Conservation (phyloP, 2,329 filamentous ascomycete genomes). For the Cladosporium oxysporum region DNA sequence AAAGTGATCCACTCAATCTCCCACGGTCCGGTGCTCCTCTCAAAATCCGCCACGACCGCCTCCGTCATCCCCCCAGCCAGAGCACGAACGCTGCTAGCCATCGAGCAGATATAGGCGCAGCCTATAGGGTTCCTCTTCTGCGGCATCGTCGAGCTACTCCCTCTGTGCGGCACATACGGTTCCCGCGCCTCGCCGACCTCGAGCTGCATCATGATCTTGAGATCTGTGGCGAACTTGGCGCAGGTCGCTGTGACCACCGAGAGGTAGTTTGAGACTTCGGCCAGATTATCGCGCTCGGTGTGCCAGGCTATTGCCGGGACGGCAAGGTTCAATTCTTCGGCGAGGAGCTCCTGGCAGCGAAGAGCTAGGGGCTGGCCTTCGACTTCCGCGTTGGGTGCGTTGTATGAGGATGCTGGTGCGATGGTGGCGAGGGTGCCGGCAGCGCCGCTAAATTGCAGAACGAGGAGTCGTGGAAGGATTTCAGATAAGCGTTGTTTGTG, state of each 20-base stretch:
- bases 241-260: conserved; percentile 33
- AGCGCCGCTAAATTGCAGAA: background rate
- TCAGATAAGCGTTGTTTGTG: background rate
- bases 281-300: conserved; percentile 27
- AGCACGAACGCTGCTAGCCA: background rate
- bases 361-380: background rate
- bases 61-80: background rate
- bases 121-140: background rate
- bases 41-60: background rate
- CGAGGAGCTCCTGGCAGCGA: background rate
- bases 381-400: background rate
- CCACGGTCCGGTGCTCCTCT: background rate
- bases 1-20: background rate
- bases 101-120: background rate
- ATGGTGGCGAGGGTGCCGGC: background rate
- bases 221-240: conserved; percentile 35
- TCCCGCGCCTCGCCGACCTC: conserved; percentile 34
- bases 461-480: background rate
- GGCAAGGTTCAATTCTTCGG: background rate
- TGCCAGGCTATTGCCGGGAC: background rate
- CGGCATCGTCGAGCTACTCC: background rate
- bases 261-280: conserved; percentile 30
- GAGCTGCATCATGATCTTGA: conserved; percentile 35
- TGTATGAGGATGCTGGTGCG: background rate
- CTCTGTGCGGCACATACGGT: conserved; percentile 50